These are phyloP conservation scores for Entomortierella chlamydospora DNA, from an alignment of 192 early-diverging fungal species.

Conservation along the genomic window DNA sequence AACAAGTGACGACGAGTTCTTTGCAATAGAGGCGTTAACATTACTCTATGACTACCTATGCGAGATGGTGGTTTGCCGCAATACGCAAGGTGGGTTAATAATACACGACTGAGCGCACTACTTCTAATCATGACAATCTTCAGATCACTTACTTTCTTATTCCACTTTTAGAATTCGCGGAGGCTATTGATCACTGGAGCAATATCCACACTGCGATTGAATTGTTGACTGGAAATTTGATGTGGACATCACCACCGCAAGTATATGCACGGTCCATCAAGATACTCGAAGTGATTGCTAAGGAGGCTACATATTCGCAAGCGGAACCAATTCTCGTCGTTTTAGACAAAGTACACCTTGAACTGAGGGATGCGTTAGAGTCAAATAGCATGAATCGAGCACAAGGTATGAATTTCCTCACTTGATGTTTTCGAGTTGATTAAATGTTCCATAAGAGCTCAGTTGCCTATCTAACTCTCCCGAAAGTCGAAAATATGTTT, in stretches of 20 bases:
- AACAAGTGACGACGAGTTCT: constrained; percentile 36
- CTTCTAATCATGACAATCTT: too few relatives aligned
- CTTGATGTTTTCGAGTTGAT: too few relatives aligned
- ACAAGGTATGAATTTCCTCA: constrained; percentile 7
- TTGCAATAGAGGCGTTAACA: constrained; percentile 25
- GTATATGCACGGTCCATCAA: constrained; percentile 26
- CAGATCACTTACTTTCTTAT: neutral
- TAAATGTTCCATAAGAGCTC: neutral
- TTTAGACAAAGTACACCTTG: constrained; percentile 30
- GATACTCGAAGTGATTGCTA: constrained; percentile 32
- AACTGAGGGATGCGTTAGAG: constrained; percentile 22
- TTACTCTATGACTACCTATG: constrained; percentile 35
- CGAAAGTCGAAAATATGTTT: constrained; percentile 30
- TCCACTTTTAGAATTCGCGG: constrained; percentile 23
- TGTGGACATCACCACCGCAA: constrained; percentile 29
- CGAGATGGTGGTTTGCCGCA: constrained; percentile 30
- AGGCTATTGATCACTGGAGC: constrained; percentile 52
- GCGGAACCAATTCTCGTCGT: constrained; percentile 9
- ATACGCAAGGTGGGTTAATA: constrained; percentile 25
- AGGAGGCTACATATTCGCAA: constrained; percentile 29
- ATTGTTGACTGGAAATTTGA: constrained; percentile 32
- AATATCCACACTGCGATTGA: constrained; percentile 34
- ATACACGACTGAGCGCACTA: too few relatives aligned
- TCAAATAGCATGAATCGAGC: neutral
- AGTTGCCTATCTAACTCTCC: too few relatives aligned